Base-by-base conservation (phyloP, 164 flowering plant species). In the Vitis rupestris region DNA sequence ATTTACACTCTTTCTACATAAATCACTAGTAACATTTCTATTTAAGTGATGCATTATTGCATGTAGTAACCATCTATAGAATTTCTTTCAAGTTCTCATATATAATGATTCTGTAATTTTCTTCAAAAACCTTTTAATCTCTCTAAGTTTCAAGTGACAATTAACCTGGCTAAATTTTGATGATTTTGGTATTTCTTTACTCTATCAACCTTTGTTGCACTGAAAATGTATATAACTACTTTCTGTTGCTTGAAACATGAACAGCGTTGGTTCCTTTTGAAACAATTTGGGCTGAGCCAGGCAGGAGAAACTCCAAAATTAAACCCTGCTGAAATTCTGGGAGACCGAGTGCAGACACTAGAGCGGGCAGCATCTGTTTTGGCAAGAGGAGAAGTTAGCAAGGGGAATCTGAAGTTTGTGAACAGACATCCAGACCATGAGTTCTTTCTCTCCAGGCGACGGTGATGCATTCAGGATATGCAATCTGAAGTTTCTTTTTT, bases 261-360 rank as follows among this genome's bases (percentile, higher is more conserved):
- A 65, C 88, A 90, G 97, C 75, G 72, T 55, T 90, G 97, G 97
- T 89, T 88, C 78, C 76, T 61, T 66, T 79, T 55, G 30, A 83
- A 72, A 74, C 76, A 70, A 16, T 61, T 71, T 44, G 49, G 49
- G 47, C 23, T 44, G 30, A 59, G 37, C 47, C 76, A 17, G 23
- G 30, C 50, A 9, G 68, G 66, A 14, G 69, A 50, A 62, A 52
- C 51, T 10, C 30, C 56, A 10, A 62, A 59, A 68, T 58, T 67
- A 14, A 73, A 77, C 64, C 61, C 76, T 51, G 67, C 78, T 59
- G 73, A 65, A 57, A 61, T 85, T 50, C 70, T 90, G 60, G 76
- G 81, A 70, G 84, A 85, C 57, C 79, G 93, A 63, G 51, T 87
- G 67, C 77, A 81, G 70, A 78, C 88, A 5, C 84, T 90, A 2